Conservation (phyloP, 129 eudicot species). For the Ambrosia trifida region DNA sequence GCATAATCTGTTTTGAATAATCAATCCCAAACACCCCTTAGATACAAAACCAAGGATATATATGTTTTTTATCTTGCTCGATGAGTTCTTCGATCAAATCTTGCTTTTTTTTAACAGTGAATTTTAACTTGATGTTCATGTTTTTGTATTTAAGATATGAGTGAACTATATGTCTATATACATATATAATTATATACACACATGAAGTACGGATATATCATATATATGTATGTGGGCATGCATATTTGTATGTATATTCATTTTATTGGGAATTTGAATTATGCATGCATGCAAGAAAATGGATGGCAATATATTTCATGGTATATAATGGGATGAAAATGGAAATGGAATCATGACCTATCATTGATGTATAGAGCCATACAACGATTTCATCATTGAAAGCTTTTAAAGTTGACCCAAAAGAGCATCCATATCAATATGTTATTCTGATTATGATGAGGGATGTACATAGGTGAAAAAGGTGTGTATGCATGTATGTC, state of each 20-base stretch:
- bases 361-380: constrained; percentile 20
- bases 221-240: not conserved
- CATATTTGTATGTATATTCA: not conserved
- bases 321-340: not conserved
- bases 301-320: constrained; percentile 3
- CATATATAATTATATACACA: not conserved
- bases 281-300: constrained; percentile 11
- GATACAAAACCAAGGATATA: not conserved
- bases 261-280: not conserved
- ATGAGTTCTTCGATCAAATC: not conserved
- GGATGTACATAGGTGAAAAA: constrained; percentile 9
- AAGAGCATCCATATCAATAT: constrained; percentile 25
- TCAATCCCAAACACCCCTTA: no score
- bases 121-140: not conserved
- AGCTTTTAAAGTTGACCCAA: constrained; percentile 39
- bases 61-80: not conserved
- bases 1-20: no score
- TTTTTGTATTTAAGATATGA: not conserved
- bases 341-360: constrained; percentile 26
- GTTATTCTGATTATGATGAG: constrained; percentile 35
- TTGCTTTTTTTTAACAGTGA: no score
- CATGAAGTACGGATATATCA: not conserved
- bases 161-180: not conserved
- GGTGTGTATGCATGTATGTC: not conserved
- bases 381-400: constrained; percentile 17